Evolutionary conservation across 805 yeast species (phyloP), one percentile per base, ranked within the genome.

Genomic region (Kregervanrija pseudodelftensis): DNA sequence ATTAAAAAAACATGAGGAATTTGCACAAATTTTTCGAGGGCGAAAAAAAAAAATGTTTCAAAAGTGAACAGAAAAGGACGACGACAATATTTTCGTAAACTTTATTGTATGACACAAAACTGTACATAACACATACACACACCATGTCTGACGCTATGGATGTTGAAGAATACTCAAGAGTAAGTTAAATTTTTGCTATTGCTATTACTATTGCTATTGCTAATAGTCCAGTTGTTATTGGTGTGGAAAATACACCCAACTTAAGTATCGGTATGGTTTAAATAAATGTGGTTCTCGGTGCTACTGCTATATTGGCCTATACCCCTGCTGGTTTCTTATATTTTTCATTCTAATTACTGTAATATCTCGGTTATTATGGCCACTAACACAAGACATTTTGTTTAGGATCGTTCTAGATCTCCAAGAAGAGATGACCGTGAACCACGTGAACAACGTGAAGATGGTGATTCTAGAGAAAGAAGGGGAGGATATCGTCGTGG

Each of bases 101-200:
- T 22, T 22, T 22, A 22, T 22, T 7, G 8, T 22, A 22, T 22
- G 7, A 22, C 7, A 22, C 8, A 22, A 17, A 22, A 22, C 28
- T 22, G 28, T 22, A 22, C 28, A 22, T 22, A 22, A 22, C 28
- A 22, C 28, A 22, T 22, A 32, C 15, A n/a, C 58, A 48, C 45
- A 45, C 28, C 17, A 77, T 77, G 82, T 59, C 70, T 42, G 82
- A 77, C 47, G 71, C 66, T 45, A 78, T 79, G 80, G 85, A 79
- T 53, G 70, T 77, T 50, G 85, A 79, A 58, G 80, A 77, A 51
- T 75, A 74, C 55, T 68, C 78, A 59, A 76, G 80, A 63, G 82
- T 76, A 74, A 63, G 79, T 73, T 34, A 37, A 36, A 15, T 36
- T 33, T 22, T 22, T 22, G 14, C 17, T 15, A 35, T 22, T 22